Base-by-base conservation (phyloP, 805 yeast genomes). In the Naumovozyma castellii region DNA sequence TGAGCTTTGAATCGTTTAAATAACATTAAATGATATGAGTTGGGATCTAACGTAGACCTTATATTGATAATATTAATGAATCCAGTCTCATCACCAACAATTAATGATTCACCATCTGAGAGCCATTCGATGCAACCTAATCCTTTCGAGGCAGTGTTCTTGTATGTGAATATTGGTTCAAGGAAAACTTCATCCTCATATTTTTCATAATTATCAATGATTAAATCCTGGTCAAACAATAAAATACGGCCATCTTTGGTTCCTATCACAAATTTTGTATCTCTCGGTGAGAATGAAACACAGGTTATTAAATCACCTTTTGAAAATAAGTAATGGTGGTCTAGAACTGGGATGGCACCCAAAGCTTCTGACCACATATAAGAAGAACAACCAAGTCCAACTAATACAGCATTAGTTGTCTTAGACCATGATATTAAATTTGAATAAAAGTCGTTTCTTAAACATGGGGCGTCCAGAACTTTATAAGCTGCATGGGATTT, bases 371-470 rank as follows among this genome's bases (percentile, higher is more conserved):
- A 68, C 92, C 94, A 85, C 22, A 78, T 52, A 53, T 74, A 82
- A 0, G 74, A 79, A 3, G 69, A 60, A 3, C 65, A 51, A 0
- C 76, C 79, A 25, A 84, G 62, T 0, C 88, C 95, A 1, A 85
- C 85, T 0, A 80, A 79, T 0, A 84, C 62, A 18, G 64, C 65
- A 32, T 67, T 68, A 1, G 75, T 60, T 13, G 48, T 49, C 5
- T 53, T 54, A 0, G 87, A 76, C 94, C 94, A 85, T 4, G 85
- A 72, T 0, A 85, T 71, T 40, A 83, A 64, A 52, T 83, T 83
- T 1, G 84, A 71, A 58, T 85, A 86, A 53, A 78, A 85, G 55
- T 86, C 94, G 56, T 84, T 80, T 44, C 80, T 64, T 39, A 85
- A 57, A 2, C 76, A 76, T 0, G 87, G 87, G 0, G 92, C 88